phyloP scores from a whole-genome alignment of 2,329 filamentous ascomycete species.

The Pezicula carpinea region DNA sequence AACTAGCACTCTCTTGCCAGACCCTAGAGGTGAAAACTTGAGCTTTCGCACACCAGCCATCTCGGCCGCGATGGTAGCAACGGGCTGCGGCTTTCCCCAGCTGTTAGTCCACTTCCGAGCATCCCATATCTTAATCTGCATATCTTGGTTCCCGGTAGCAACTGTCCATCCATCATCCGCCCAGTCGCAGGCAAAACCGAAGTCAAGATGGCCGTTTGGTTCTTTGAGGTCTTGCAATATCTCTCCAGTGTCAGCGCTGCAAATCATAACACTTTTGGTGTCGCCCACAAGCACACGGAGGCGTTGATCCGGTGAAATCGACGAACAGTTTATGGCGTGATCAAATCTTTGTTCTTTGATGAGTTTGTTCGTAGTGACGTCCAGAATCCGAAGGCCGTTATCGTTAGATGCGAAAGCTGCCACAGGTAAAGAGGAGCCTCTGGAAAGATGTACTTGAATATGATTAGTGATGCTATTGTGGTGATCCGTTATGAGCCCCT shows the following conservation, averaged over 20 bases:
- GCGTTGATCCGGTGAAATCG: slow-evolving; percentile 65
- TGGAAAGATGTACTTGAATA: slow-evolving; percentile 50
- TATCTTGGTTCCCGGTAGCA: slow-evolving; percentile 75
- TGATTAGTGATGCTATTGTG: slow-evolving; percentile 61
- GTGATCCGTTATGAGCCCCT: slow-evolving; percentile 42
- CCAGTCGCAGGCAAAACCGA: slow-evolving; percentile 75
- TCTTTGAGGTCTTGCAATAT: slow-evolving; percentile 49
- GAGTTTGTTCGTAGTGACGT: slow-evolving; percentile 55
- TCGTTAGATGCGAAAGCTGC: slow-evolving; percentile 63
- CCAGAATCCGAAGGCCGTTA: slow-evolving; percentile 51
- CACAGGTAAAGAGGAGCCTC: slow-evolving; percentile 46
- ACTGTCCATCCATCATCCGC: slow-evolving; percentile 71
- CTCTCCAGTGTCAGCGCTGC: slow-evolving; percentile 62
- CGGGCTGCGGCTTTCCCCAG: slow-evolving; percentile 40
- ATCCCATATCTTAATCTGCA: slow-evolving; percentile 70
- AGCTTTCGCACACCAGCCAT: slow-evolving; percentile 67
- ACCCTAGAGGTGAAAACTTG: slow-evolving; percentile 67
- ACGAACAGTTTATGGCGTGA: slow-evolving; percentile 67
- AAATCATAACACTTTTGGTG: slow-evolving; percentile 58
- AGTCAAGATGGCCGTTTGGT: slow-evolving; percentile 63
- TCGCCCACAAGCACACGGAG: slow-evolving; percentile 73
- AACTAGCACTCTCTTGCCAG: slow-evolving; percentile 61
- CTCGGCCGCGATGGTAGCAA: slow-evolving; percentile 55
- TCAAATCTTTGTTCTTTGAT: slow-evolving; percentile 50
- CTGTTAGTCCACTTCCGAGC: slow-evolving; percentile 62